Conservation (phyloP, 495 filamentous ascomycete species). For the Penicillium robsamsonii region DNA sequence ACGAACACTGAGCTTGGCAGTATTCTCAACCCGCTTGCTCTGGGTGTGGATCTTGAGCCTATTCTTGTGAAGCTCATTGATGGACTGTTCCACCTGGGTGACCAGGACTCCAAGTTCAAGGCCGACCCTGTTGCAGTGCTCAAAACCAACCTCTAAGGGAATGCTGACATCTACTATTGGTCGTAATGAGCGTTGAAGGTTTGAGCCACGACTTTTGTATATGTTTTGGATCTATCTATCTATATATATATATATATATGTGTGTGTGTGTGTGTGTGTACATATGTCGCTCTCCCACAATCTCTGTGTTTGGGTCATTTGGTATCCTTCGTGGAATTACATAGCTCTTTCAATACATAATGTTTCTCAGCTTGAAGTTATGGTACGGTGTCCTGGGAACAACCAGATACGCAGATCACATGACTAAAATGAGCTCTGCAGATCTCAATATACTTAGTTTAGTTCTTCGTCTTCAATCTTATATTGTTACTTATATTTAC, state of each 20-base stretch:
- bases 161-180: conserved; percentile 8
- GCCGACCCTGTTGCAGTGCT: conserved; percentile 18
- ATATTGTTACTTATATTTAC: no score
- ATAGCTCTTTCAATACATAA: neutral
- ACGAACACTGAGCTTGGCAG: conserved; percentile 21
- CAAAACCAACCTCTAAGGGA: neutral
- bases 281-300: neutral
- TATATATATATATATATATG: no score
- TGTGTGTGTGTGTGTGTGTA: no score
- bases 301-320: neutral
- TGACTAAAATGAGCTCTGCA: no score
- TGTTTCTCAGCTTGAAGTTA: neutral
- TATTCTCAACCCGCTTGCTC: conserved; percentile 27
- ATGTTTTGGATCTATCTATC: no score
- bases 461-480: no score
- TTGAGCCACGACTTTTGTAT: neutral
- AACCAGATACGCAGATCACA: no score
- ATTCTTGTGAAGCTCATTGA: conserved; percentile 25
- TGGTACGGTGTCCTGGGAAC: no score
- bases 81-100: conserved; percentile 17
- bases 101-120: conserved; percentile 22
- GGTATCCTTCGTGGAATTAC: neutral
- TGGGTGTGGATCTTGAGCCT: conserved; percentile 32
- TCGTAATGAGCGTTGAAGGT: neutral
- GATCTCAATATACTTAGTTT: no score